A percentile compares a stretch with the other conserved stretches of the same genome.
Evolutionary conservation across 306 rosid species (phyloP).

Genomic region (Casuarina equisetifolia): DNA sequence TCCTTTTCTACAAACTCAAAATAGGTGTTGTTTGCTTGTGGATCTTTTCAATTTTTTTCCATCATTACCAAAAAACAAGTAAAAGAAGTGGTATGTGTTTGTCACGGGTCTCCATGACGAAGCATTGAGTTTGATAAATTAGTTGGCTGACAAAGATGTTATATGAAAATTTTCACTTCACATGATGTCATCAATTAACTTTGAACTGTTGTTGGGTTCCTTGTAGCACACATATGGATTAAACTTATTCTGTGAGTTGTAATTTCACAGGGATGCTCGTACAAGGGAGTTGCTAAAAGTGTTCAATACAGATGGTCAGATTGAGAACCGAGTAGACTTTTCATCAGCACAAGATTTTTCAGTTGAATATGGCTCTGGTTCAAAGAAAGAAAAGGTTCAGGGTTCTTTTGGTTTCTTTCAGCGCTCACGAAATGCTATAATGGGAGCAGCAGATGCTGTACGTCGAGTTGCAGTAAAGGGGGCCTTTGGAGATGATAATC

Average conservation of each 20-base stretch:
- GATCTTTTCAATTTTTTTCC: background rate
- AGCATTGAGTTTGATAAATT: background rate
- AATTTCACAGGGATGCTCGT: conserved; percentile 78
- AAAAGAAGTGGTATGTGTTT: background rate
- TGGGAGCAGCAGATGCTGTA: conserved; percentile 98
- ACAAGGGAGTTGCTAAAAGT: conserved; percentile 88
- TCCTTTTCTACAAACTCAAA: background rate
- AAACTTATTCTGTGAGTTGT: conserved; percentile 40
- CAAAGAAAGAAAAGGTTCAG: conserved; percentile 73
- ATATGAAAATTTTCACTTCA: background rate
- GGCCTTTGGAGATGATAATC: conserved; percentile 82
- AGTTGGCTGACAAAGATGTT: background rate
- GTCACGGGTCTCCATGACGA: background rate
- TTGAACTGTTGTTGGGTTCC: background rate
- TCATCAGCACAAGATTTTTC: conserved; percentile 63
- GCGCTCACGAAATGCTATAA: conserved; percentile 90
- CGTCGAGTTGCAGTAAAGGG: conserved; percentile 94
- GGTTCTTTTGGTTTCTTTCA: conserved; percentile 86
- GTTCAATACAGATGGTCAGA: conserved; percentile 82
- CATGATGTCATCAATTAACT: background rate
- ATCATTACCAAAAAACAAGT: background rate
- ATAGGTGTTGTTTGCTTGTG: background rate
- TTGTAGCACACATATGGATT: conserved; percentile 10
- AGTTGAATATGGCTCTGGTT: conserved; percentile 55
- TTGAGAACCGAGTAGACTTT: conserved; percentile 76